Evolutionary conservation across 2,329 filamentous ascomycete species (phyloP), one percentile per base, ranked within the genome.

Genomic region (Mollisiaceae sp.): DNA sequence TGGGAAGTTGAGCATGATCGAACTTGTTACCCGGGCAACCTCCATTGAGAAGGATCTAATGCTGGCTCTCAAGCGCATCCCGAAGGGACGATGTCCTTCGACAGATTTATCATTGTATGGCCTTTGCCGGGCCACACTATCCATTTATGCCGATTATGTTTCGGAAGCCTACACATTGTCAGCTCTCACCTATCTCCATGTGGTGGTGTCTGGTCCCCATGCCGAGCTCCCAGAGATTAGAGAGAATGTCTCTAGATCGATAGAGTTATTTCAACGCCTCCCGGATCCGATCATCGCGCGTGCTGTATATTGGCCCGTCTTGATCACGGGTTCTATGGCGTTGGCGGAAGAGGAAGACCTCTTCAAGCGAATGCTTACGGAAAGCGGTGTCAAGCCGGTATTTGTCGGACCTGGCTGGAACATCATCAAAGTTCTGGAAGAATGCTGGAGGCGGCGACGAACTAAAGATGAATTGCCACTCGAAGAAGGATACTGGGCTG

Each of bases 21-120:
- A 84, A 60, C 78, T 87, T 1, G 75, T 83, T 8, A 72, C 74
- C 8, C 81, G 82, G 32, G 73, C 70, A 36, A 59, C 68, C 27
- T 66, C 68, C 1, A 72, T 78, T 54, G 66, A 71, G 60, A 58
- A 15, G 20, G 47, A 39, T 12, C 36, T 71, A 6, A 61, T 63
- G 27, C 55, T 36, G 38, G 65, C 61, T n/a, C 32, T 67, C 8
- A 15, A 24, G 2, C 3, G 39, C 39, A 57, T 32, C 24, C 55
- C 54, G 1, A 36, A 22, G 4, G 24, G 27, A 58, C 27, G n/a
- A 38, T 3, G 18, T 18, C 24, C 14, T 14, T 38, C 43, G 20
- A 36, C 24, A 22, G 24, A 47, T 18, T 60, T 47, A 14, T 56
- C 35, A 2, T 5, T 35, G 20, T 57, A 38, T 22, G 32, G 55